Base-by-base conservation (phyloP, 2,329 filamentous ascomycete genomes). In the Monosporascus sp. region DNA sequence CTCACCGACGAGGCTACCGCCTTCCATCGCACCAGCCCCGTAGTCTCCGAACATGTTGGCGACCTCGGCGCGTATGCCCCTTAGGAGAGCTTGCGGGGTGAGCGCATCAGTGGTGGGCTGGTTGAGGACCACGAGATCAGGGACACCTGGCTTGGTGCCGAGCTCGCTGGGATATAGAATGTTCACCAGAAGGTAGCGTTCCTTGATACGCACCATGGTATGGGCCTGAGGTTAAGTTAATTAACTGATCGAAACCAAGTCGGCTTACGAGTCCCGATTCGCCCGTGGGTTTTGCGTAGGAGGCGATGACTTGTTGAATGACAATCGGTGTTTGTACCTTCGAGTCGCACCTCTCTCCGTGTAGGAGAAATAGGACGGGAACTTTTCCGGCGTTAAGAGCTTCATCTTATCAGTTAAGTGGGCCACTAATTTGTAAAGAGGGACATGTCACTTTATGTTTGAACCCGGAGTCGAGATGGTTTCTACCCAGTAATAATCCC, bases 141-240 rank as follows among this genome's bases (percentile, higher is more conserved):
- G 70, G 65, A 79, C 61, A 60, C 72, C 68, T 36, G 66, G 48
- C 53, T 68, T 70, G 55, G 62, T 59, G 47, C 65, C 57, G 9
- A 75, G 57, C 14, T 82, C 74, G 6, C 84, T 79, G 0, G 92
- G 90, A 65, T 97, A 97, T 47, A 97, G 79, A 60, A 97, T 91
- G 68, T 96, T 90, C 57, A 97, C 83, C n/a, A 97, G 84, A 18
- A 99, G 82, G 70, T 99, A 99, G 64, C 94, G 86, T 71, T 96
- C 88, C 73, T 99, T 99, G 61, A 97, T 83, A 67, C 94, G 90
- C 55, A 99, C 94, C 94, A 99, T 97, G 48, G 44, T 73, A 60
- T 20, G 37, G 57, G 31, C 45, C 15, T 14, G 27, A 7, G 15
- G 11, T 17, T 17, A 38, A 15, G 27, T 22, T 17, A 27, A 46